These are phyloP conservation scores for Cryptococcus wingfieldii DNA, from an alignment of 1,284 basidiomycete genomes.

Conservation along the genomic window DNA sequence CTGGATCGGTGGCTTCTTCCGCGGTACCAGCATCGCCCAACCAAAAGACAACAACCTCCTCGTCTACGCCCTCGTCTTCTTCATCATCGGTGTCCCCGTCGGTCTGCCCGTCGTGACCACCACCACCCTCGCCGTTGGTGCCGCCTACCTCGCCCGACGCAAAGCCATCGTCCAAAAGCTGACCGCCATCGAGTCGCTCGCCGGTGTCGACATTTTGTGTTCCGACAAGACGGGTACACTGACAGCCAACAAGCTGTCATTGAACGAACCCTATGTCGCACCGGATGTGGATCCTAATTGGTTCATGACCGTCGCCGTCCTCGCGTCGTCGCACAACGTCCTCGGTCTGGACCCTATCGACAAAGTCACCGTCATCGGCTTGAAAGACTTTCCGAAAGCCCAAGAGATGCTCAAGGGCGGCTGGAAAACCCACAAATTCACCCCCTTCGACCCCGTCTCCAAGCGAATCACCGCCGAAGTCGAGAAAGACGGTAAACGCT, in stretches of 20 bases:
- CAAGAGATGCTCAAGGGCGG: conserved; percentile 53
- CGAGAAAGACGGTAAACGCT: conserved; percentile 54
- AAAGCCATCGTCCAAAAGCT: conserved; percentile 62
- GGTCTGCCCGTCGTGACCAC: conserved; percentile 56
- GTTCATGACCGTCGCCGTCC: conserved; percentile 55
- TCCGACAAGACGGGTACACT: conserved; percentile 57
- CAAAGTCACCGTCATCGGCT: conserved; percentile 56
- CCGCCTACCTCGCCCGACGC: conserved; percentile 56
- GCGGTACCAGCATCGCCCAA: conserved; percentile 51
- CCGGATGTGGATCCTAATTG: conserved; percentile 52
- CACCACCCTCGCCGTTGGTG: conserved; percentile 56
- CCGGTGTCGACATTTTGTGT: conserved; percentile 58
- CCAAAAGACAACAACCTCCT: conserved; percentile 55
- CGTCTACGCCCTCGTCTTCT: conserved; percentile 44
- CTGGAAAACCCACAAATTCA: conserved; percentile 56
- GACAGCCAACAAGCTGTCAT: conserved; percentile 58
- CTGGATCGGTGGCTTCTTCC: conserved; percentile 55
- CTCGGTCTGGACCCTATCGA: conserved; percentile 58
- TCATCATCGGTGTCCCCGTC: conserved; percentile 58
- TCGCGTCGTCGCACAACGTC: conserved; percentile 57
- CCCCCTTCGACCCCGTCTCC: conserved; percentile 57
- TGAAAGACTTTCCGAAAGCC: conserved; percentile 56
- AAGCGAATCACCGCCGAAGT: conserved; percentile 59
- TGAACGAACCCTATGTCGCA: conserved; percentile 54
- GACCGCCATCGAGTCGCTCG: conserved; percentile 58